These are phyloP conservation scores for Candida sanyaensis DNA, from an alignment of 1,139 yeast species.

Conservation along the genomic window DNA sequence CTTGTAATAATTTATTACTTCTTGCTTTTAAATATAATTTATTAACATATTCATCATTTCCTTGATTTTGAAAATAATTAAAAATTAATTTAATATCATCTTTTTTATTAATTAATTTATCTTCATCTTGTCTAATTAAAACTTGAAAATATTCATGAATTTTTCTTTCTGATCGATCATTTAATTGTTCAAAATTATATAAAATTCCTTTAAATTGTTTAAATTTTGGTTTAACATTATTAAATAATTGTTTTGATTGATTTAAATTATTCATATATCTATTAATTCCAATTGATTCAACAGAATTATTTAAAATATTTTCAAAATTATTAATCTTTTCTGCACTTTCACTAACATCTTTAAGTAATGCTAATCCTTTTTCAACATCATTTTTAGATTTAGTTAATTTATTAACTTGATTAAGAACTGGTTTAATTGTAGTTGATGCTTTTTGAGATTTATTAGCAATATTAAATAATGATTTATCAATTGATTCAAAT, in stretches of 20 bases:
- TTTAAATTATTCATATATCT: slow-evolving; percentile 41
- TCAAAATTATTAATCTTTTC: slow-evolving; percentile 58
- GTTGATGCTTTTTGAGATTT: slow-evolving; percentile 64
- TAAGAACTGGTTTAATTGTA: slow-evolving; percentile 70
- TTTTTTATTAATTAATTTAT: slow-evolving; percentile 9
- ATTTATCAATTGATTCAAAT: slow-evolving; percentile 55
- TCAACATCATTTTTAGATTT: slow-evolving; percentile 61
- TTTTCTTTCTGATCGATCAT: slow-evolving; percentile 48
- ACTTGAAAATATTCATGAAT: slow-evolving; percentile 36
- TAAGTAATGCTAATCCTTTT: slow-evolving; percentile 58
- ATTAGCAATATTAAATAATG: slow-evolving; percentile 56
- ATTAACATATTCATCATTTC: slow-evolving; percentile 24
- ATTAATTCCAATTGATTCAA: slow-evolving; percentile 40
- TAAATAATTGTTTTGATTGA: slow-evolving; percentile 33
- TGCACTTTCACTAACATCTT: slow-evolving; percentile 67
- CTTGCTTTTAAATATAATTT: slow-evolving; percentile 49
- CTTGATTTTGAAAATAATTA: slow-evolving; percentile 41
- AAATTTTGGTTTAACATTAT: slow-evolving; percentile 39
- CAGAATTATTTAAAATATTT: slow-evolving; percentile 36
- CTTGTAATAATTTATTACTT: slow-evolving; percentile 44
- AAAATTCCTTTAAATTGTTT: slow-evolving; percentile 52
- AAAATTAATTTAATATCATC: slow-evolving; percentile 29
- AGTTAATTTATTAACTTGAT: slow-evolving; percentile 59
- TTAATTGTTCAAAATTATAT: slow-evolving; percentile 45
- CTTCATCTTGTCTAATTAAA: slow-evolving; percentile 10